Evolutionary conservation across 176 grass and related monocot species (phyloP), one percentile per base, ranked within the genome.

Genomic region (Alopecurus myosuroides): DNA sequence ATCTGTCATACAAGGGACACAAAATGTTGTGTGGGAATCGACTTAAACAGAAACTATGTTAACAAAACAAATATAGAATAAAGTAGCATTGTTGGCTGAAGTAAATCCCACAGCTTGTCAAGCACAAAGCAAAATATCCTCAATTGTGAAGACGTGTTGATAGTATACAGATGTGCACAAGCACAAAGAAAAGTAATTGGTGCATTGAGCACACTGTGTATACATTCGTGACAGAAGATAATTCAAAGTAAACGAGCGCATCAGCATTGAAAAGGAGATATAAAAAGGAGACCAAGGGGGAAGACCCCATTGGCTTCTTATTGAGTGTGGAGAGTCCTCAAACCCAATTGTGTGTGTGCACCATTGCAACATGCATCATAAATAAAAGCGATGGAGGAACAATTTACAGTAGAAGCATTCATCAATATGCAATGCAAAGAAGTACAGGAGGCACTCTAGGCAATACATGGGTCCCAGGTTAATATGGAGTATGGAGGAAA

Each of bases 1-100:
- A 99, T 99, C 97, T 98, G 87, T 77, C 66, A 86, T 68, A 79
- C 67, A 69, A 86, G 25, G 66, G 45, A 81, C 35, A 39, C n/a
- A 84, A 46, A 19, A 28, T 52, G 70, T 66, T 80, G 70, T 80
- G 70, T 22, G 20, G 25, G 69, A 58, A 81, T 77, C 29, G 58
- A 62, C 62, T 81, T 78, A 3, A 44, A 79, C 12, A 70, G 41
- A 87, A 26, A 45, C 4, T 74, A 6, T 34, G 28, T 53, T 78
- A 36, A 53, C 19, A 46, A 18, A 30, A 29, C 20, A 78, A 78
- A 39, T 50, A 63, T 1, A 63, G 25, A 53, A 70, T 46, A 25
- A 30, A 61, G 19, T 39, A 77, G 33, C 33, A 77, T 82, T 15
- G 17, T 14, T 12, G 39, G 62, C 70, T 63, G 41, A 22, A 74